phyloP scores from a whole-genome alignment of 2,329 filamentous ascomycete species.

The Calonectria pseudoreteaudii region DNA sequence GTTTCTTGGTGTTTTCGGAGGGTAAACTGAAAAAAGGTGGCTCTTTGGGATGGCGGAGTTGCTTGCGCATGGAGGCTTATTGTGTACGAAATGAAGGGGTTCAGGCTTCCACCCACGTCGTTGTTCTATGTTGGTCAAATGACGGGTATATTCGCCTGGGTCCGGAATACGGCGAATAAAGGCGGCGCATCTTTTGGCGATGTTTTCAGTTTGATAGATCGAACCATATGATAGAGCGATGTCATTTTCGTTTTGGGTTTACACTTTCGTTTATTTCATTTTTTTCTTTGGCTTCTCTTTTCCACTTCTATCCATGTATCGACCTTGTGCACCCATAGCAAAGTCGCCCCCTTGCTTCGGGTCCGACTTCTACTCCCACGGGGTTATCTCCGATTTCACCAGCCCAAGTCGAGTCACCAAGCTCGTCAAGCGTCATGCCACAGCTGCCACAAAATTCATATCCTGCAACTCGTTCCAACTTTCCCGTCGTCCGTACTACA shows the following conservation, averaged over 20 bases:
- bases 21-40: slow-evolving; percentile 1
- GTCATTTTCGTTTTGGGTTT: slow-evolving; percentile 16
- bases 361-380: slow-evolving; percentile 33
- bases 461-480: slow-evolving; percentile 69
- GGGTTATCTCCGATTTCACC: slow-evolving; percentile 66
- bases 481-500: slow-evolving; percentile 91
- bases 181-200: slow-evolving; percentile 39
- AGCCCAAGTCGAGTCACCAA: slow-evolving; percentile 73
- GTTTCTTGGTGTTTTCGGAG: neutral
- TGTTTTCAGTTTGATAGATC: slow-evolving; percentile 37
- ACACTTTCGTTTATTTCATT: slow-evolving; percentile 31
- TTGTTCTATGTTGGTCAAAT: slow-evolving; percentile 29
- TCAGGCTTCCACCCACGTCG: slow-evolving; percentile 22
- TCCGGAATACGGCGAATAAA: slow-evolving; percentile 40
- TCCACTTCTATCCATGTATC: slow-evolving; percentile 58
- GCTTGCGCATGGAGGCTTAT: slow-evolving; percentile 22
- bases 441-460: slow-evolving; percentile 73
- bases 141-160: slow-evolving; percentile 30
- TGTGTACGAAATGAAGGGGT: slow-evolving; percentile 29
- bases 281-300: slow-evolving; percentile 24
- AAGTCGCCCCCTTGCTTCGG: slow-evolving; percentile 49
- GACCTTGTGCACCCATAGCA: slow-evolving; percentile 83
- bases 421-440: slow-evolving; percentile 72
- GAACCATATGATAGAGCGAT: slow-evolving; percentile 25
- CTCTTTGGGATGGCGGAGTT: neutral